Evolutionary conservation across 2,329 filamentous ascomycete species (phyloP).

Genomic region (Fusarium albidum): DNA sequence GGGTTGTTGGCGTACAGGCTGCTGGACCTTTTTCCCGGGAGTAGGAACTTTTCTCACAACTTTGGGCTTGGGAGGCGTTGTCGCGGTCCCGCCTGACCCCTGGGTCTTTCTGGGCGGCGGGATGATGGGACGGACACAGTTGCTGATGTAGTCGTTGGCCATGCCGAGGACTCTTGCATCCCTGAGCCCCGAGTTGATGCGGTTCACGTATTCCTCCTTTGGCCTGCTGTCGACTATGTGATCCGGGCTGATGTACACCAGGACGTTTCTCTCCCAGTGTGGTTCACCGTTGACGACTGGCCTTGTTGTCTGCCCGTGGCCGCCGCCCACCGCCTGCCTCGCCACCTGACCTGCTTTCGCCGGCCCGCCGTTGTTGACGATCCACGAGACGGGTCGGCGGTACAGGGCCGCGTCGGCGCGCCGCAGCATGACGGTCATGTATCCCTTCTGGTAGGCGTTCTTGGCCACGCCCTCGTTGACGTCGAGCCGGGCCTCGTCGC

Average conservation of each 20-base stretch:
- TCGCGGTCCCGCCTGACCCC: background rate
- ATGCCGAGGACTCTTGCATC: constrained; percentile 49
- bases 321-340: constrained; percentile 26
- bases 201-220: constrained; percentile 50
- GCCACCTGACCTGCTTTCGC: constrained; percentile 37
- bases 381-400: constrained; percentile 48
- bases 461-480: constrained; percentile 51
- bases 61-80: constrained; percentile 19
- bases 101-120: constrained; percentile 30
- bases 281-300: constrained; percentile 31
- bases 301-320: no score
- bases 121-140: constrained; percentile 48
- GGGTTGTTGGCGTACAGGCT: constrained; percentile 22
- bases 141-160: constrained; percentile 46
- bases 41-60: constrained; percentile 26
- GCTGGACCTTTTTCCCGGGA: constrained; percentile 23
- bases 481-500: constrained; percentile 51
- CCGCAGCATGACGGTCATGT: constrained; percentile 45
- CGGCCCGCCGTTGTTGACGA: constrained; percentile 48
- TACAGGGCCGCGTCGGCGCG: constrained; percentile 46
- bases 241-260: constrained; percentile 51
- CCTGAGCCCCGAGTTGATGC: constrained; percentile 49
- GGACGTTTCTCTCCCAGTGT: constrained; percentile 42
- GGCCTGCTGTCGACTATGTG: constrained; percentile 46
- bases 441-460: constrained; percentile 49